These are phyloP conservation scores for Collybia sp. DNA, from an alignment of 768 basidiomycete species.

Conservation along the genomic window DNA sequence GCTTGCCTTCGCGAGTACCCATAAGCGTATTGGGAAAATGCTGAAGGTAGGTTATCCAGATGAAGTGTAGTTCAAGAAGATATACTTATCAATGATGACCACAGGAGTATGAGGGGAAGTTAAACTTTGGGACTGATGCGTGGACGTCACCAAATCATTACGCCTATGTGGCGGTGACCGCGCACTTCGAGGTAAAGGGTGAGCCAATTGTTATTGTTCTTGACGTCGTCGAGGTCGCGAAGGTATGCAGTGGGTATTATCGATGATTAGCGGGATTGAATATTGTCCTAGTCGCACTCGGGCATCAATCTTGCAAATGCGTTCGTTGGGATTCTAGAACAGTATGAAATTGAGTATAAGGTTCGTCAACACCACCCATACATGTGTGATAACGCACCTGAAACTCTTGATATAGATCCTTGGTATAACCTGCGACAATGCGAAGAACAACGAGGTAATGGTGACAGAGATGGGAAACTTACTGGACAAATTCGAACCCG, in stretches of 20 bases:
- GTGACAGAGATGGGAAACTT: conserved; percentile 15
- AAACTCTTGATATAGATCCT: conserved; percentile 26
- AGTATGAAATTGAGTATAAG: conserved; percentile 29
- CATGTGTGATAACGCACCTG: neutral
- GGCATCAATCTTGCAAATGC: conserved; percentile 27
- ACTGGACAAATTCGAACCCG: conserved; percentile 16
- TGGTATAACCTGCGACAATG: too few species aligned
- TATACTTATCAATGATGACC: neutral
- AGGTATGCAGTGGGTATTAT: too few species aligned
- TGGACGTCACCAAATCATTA: conserved; percentile 24
- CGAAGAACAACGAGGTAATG: conserved; percentile 28
- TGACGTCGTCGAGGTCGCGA: conserved; percentile 27
- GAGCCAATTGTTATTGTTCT: conserved; percentile 8
- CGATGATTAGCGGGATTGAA: too few species aligned
- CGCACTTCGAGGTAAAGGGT: conserved; percentile 15
- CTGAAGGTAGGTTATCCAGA: conserved; percentile 12
- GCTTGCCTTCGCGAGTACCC: conserved; percentile 16
- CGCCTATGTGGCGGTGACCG: conserved; percentile 16
- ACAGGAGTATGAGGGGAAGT: conserved; percentile 12
- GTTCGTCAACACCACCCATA: conserved; percentile 11
- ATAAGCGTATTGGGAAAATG: conserved; percentile 16
- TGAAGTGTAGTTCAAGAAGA: neutral
- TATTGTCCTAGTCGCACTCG: too few species aligned
- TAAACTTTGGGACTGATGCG: conserved; percentile 19
- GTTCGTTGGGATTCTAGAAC: conserved; percentile 25